A percentile compares a stretch with the other conserved stretches of the same genome.
phyloP scores from a whole-genome alignment of 2,329 filamentous ascomycete species.

The Fusarium verticillioides region DNA sequence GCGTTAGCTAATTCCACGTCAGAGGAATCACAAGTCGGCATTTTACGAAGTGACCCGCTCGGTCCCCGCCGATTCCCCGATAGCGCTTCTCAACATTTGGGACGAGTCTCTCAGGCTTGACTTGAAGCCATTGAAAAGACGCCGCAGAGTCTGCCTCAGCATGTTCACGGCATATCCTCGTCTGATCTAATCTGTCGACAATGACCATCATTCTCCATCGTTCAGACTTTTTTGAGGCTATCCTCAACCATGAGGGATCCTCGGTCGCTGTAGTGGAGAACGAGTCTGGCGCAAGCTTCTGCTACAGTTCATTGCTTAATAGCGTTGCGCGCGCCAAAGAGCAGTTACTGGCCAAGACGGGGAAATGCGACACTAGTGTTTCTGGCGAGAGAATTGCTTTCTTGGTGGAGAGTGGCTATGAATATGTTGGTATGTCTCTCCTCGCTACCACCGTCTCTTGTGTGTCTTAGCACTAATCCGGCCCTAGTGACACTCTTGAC shows the following conservation, averaged over 20 bases:
- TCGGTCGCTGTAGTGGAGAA: slow-evolving; percentile 5
- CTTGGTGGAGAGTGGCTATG: slow-evolving; percentile 94
- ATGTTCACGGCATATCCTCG: not conserved
- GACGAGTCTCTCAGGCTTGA: not conserved
- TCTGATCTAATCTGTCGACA: not conserved
- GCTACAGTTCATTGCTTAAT: not conserved
- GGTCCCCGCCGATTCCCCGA: not conserved
- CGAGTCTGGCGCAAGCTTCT: not conserved
- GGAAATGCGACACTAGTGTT: not conserved
- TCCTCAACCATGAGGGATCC: not conserved
- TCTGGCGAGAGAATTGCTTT: slow-evolving; percentile 86
- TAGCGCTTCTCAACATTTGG: not conserved
- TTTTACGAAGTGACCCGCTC: not conserved
- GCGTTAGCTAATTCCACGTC: not conserved
- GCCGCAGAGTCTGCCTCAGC: not conserved
- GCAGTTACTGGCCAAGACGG: not conserved
- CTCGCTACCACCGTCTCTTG: rapidly evolving
- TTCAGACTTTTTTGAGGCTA: slow-evolving; percentile 1
- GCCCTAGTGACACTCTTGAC: slow-evolving; percentile 84
- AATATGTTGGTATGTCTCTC: slow-evolving; percentile 86
- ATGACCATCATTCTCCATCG: not conserved
- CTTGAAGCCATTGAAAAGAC: not conserved
- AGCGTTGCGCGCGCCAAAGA: not conserved
- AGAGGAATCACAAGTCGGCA: not conserved
- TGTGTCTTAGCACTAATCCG: not conserved